Evolutionary conservation across 129 eudicot genomes (phyloP), one percentile per base, ranked within the genome.

Genomic region (Flaveria linearis): DNA sequence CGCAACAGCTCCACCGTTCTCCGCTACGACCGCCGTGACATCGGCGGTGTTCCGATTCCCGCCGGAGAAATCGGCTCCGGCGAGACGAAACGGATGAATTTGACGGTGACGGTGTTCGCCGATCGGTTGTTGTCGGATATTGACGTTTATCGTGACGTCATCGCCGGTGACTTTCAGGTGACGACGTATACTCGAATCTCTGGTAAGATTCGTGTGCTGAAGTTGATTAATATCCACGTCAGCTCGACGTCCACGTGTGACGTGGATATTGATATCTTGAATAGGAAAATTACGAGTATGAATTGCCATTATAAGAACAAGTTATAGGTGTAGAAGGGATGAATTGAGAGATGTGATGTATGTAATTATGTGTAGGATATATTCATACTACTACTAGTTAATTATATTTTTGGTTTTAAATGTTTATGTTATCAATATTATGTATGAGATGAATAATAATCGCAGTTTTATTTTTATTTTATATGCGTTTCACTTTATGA

Each of bases 21-120:
- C 30, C 76, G 73, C 11, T 90, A 84, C 78, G 69, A 82, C n/a
- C 88, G 88, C 3, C 60, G 45, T 23, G 91, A 80, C 4, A 84
- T 93, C 16, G 98, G 93, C 0, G 70, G 81, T 61, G 93, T 68
- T 11, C 92, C 98, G 1, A 47, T 93, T 0, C 93, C 89, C 3
- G 87, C 83, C 17, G 93, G 91, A 0, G 55, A 75, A 64, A 93
- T 93, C 30, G 85, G 84, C 0, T 66, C 90, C 11, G 84, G 71
- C 4, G 78, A 80, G 26, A 82, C 85, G 2, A 64, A 62, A 8
- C 42, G 66, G 0, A 8, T 94, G 84, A 91, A 86, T 30, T 36
- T 94, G 28, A 84, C 93, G 5, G 65, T 94, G 1, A 87, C 93
- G 0, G 20, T 94, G 0, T 82, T 91, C 85, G 98, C 89, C 9